Evolutionary conservation across 805 yeast species (phyloP), one percentile per base, ranked within the genome.

Genomic region (Candida montana): DNA sequence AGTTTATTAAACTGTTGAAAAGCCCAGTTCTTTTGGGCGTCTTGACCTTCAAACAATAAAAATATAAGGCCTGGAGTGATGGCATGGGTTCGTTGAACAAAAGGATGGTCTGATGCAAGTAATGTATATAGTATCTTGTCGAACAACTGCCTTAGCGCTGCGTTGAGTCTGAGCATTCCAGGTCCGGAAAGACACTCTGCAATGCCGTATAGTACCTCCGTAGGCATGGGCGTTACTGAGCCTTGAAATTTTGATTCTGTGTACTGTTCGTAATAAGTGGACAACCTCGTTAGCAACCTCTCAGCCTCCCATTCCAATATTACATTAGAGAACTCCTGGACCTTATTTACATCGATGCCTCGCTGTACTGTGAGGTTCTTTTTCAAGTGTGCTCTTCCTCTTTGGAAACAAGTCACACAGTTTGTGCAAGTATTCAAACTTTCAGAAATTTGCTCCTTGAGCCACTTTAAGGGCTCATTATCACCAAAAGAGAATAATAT

Each of bases 401-500:
- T 57, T 44, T 78, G 77, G 50, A 79, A 83, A 24, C 67, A 59
- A 18, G 64, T 46, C 6, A 79, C 62, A 59, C 93, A 84, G 5
- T 68, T 61, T 3, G 68, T 62, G 59, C 93, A 84, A 4, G 55
- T 44, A 29, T 63, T 59, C 12, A 83, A 58, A 19, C 71, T 62
- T 1, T 59, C 55, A 4, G 60, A 57, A 37, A 75, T 63, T 12
- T 52, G 49, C 9, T 64, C 64, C 37, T 69, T 67, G 40, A 71
- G 59, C 69, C 76, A 70, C 5, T 52, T 52, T 15, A 72, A 63
- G 1, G 72, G 69, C n/a, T 65, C 69, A 30, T 65, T 65, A 20
- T 68, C 74, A 3, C 70, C 69, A 51, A 81, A 79, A 3, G 89
- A 79, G 54, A 81, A 80, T 44, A 79, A 62, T 13, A 83, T 74